Conservation (phyloP, 2,329 filamentous ascomycete species). For the Alternaria atra region DNA sequence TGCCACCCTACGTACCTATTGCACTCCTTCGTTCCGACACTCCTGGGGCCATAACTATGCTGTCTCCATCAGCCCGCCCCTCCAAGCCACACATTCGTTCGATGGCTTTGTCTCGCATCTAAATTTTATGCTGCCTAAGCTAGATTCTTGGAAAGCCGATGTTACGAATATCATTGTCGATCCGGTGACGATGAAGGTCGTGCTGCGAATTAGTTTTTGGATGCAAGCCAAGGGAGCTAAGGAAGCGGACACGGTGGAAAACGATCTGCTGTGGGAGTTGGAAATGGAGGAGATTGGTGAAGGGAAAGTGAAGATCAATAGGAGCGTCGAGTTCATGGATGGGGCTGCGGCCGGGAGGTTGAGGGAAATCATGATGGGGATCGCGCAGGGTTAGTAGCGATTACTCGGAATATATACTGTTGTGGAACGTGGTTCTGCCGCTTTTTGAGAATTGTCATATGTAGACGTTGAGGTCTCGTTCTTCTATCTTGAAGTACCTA, state of each 20-base stretch:
- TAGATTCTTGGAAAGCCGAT: constrained; percentile 33
- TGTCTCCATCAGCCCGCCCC: constrained; percentile 27
- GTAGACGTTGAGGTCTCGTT: constrained; percentile 17
- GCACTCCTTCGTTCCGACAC: constrained; percentile 30
- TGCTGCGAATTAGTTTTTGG: constrained; percentile 34
- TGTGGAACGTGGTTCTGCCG: background rate
- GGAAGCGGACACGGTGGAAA: constrained; percentile 29
- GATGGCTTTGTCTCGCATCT: constrained; percentile 36
- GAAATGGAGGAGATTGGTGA: constrained; percentile 28
- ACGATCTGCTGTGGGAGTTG: constrained; percentile 48
- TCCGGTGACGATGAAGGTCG: constrained; percentile 27
- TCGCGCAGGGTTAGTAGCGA: background rate
- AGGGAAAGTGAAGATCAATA: constrained; percentile 28
- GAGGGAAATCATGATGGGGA: constrained; percentile 25
- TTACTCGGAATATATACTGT: background rate
- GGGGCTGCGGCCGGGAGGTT: constrained; percentile 29
- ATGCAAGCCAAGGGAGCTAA: constrained; percentile 31
- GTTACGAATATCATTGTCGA: constrained; percentile 40
- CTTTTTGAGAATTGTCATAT: background rate
- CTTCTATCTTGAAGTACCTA: background rate
- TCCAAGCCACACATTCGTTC: constrained; percentile 27
- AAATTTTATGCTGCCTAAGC: constrained; percentile 26
- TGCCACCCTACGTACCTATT: constrained; percentile 25
- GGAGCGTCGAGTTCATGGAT: constrained; percentile 47
- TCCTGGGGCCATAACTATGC: constrained; percentile 44